A percentile compares a stretch with the other conserved stretches of the same genome.
Evolutionary conservation across 495 filamentous ascomycete species (phyloP).

Genomic region (Aspergillus nidulans): DNA sequence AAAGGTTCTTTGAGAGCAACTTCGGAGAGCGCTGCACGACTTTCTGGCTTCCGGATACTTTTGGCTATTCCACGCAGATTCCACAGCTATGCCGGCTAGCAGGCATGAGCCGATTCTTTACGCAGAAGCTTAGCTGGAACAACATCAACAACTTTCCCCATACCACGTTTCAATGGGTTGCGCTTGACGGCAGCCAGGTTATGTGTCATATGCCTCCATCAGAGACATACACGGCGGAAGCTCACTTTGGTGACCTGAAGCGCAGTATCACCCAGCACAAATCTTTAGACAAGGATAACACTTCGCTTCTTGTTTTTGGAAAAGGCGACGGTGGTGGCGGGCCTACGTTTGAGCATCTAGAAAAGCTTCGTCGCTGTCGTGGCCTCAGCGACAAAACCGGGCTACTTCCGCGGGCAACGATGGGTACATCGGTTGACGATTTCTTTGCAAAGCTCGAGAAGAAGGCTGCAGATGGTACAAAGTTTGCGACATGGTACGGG

Average conservation of each 20-base stretch:
- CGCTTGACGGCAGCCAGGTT: conserved; percentile 91
- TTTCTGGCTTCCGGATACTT: conserved; percentile 98
- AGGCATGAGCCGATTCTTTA: conserved; percentile 94
- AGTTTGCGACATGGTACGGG: conserved; percentile 95
- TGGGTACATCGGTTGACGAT: conserved; percentile 92
- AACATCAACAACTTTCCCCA: conserved; percentile 99
- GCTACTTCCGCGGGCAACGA: conserved; percentile 75
- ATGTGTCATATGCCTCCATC: conserved; percentile 94
- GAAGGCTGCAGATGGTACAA: conserved; percentile 61
- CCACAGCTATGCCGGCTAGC: conserved; percentile 88
- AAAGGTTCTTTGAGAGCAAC: conserved; percentile 88
- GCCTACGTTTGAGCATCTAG: conserved; percentile 87
- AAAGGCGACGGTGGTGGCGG: conserved; percentile 96
- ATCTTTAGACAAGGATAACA: conserved; percentile 84
- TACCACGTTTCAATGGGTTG: conserved; percentile 97
- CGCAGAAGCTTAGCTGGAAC: conserved; percentile 94
- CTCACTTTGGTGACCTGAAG: conserved; percentile 92
- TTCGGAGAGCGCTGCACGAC: conserved; percentile 86
- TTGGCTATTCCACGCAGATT: conserved; percentile 92
- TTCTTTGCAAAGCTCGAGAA: conserved; percentile 85
- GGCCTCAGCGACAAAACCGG: conserved; percentile 87
- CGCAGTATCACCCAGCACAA: conserved; percentile 91
- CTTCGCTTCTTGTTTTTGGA: conserved; percentile 86
- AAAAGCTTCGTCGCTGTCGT: conserved; percentile 92
- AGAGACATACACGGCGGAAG: conserved; percentile 91